phyloP scores from a whole-genome alignment of 192 early-diverging fungal genomes.

The Rhizoclosmatium sp. region DNA sequence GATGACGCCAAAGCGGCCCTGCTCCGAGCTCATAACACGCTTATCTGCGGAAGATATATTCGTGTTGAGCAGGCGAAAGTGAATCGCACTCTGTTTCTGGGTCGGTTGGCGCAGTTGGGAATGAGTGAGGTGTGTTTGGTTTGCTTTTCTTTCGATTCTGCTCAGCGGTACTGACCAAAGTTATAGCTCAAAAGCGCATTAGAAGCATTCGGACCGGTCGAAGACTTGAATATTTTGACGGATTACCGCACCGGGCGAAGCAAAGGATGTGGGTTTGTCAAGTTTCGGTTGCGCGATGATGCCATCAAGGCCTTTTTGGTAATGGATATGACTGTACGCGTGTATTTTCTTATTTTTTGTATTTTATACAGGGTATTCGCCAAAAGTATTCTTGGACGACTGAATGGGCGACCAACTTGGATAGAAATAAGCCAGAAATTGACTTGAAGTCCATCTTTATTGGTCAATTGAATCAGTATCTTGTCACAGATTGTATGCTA shows the following conservation, averaged over 20 bases:
- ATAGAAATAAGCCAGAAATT: slow-evolving; percentile 53
- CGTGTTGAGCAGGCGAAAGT: slow-evolving; percentile 80
- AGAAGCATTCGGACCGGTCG: slow-evolving; percentile 64
- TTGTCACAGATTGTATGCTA: slow-evolving; percentile 55
- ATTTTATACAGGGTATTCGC: slow-evolving; percentile 47
- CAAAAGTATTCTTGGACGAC: slow-evolving; percentile 57
- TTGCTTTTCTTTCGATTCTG: neutral
- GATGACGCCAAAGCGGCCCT: slow-evolving; percentile 67
- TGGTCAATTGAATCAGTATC: slow-evolving; percentile 65
- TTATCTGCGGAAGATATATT: slow-evolving; percentile 73
- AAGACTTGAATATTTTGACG: slow-evolving; percentile 67
- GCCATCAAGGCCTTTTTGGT: slow-evolving; percentile 73
- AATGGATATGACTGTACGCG: neutral
- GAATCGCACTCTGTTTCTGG: slow-evolving; percentile 75
- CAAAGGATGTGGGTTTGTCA: slow-evolving; percentile 72
- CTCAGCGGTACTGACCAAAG: neutral
- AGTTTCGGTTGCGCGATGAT: slow-evolving; percentile 75
- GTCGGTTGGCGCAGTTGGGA: slow-evolving; percentile 46
- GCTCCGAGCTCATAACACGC: slow-evolving; percentile 67
- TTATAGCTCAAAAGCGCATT: slow-evolving; percentile 49
- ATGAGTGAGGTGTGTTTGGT: slow-evolving; percentile 12
- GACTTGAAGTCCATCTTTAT: slow-evolving; percentile 70
- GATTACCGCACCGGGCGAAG: slow-evolving; percentile 46
- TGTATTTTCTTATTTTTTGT: neutral
- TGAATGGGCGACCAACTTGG: slow-evolving; percentile 66